A percentile compares a stretch with the other conserved stretches of the same genome.
phyloP scores from a whole-genome alignment of 2,329 filamentous ascomycete species.

The Xylariaceae sp. region DNA sequence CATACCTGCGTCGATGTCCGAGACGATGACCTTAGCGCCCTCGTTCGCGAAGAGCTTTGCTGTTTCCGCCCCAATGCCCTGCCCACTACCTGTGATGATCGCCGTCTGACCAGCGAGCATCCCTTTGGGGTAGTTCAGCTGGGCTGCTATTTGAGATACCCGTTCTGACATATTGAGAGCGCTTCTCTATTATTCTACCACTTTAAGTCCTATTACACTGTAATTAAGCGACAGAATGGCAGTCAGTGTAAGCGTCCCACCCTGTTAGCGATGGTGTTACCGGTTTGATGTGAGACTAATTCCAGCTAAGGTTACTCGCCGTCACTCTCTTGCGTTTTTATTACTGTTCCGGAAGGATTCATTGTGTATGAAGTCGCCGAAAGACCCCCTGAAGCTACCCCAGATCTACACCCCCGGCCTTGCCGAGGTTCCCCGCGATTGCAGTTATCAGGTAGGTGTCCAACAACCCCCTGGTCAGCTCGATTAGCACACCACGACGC shows the following conservation, averaged over 20 bases:
- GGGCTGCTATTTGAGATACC: constrained; percentile 73
- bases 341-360: neutral
- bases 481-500: too few species aligned
- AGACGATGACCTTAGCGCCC: constrained; percentile 82
- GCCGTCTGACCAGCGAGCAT: constrained; percentile 80
- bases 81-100: constrained; percentile 85
- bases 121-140: constrained; percentile 83
- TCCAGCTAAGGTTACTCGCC: too few species aligned
- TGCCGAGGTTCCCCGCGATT: constrained; percentile 26
- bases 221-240: too few species aligned
- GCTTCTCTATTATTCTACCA: too few species aligned
- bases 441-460: too few species aligned
- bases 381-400: constrained; percentile 2
- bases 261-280: too few species aligned
- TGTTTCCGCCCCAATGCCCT: constrained; percentile 87
- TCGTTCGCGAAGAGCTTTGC: constrained; percentile 85
- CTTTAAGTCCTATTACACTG: too few species aligned
- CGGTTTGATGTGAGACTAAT: too few species aligned
- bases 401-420: constrained; percentile 1
- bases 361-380: too few species aligned
- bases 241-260: too few species aligned
- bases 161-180: constrained; percentile 60
- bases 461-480: too few species aligned
- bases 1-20: constrained; percentile 78
- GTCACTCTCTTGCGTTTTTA: too few species aligned